phyloP scores from a whole-genome alignment of 2,329 filamentous ascomycete species.

The Coniochaeta sp. region DNA sequence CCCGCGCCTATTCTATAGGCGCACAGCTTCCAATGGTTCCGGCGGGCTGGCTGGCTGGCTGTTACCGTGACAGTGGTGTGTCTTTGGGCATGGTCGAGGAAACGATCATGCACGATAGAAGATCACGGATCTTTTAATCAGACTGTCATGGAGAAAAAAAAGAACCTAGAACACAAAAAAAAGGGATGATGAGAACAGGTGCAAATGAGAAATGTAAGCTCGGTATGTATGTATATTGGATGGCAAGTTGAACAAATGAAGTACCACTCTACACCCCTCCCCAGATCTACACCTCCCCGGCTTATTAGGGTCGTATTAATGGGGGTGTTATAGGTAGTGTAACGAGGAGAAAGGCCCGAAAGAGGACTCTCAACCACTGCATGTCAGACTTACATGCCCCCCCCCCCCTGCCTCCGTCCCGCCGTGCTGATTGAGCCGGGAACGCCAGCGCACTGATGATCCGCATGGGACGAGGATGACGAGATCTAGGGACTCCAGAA shows the following conservation, averaged over 20 bases:
- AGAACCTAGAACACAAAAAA: background rate
- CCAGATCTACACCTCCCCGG: background rate
- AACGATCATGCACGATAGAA: background rate
- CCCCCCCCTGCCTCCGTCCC: too few species aligned
- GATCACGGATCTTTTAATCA: background rate
- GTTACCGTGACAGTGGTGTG: background rate
- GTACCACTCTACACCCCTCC: background rate
- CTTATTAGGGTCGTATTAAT: background rate
- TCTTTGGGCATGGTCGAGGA: too few species aligned
- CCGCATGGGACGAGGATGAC: too few species aligned
- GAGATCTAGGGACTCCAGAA: too few species aligned
- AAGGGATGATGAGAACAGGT: background rate
- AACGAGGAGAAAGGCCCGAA: background rate
- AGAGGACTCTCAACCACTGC: background rate
- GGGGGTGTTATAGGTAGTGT: background rate
- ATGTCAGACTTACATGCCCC: too few species aligned
- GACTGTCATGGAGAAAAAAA: background rate
- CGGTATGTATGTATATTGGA: too few species aligned
- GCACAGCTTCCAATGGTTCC: background rate
- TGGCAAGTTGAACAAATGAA: background rate
- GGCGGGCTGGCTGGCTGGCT: background rate
- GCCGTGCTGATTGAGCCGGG: too few species aligned
- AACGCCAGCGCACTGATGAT: too few species aligned
- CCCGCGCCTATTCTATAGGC: background rate
- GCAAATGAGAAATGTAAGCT: too few species aligned